A percentile compares a stretch with the other conserved stretches of the same genome.
Evolutionary conservation across 495 filamentous ascomycete species (phyloP).

Genomic region (Poronia punctata): DNA sequence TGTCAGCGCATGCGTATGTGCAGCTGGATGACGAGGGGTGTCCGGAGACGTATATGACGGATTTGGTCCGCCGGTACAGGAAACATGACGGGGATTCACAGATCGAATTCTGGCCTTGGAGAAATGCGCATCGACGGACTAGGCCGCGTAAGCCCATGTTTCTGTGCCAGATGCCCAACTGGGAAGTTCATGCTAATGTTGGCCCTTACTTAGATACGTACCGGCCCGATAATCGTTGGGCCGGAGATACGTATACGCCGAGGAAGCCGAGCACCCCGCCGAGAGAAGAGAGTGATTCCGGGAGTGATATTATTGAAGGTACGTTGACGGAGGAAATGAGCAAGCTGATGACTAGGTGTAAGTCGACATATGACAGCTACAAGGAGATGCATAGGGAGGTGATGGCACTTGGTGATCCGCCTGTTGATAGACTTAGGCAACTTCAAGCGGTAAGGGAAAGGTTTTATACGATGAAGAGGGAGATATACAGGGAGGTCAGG

Average conservation of each 20-base stretch:
- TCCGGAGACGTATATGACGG: constrained; percentile 2
- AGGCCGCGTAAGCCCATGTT: neutral
- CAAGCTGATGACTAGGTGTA: neutral
- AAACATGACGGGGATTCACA: neutral
- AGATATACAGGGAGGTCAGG: constrained; percentile 4
- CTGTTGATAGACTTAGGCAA: neutral
- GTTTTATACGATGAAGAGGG: constrained; percentile 5
- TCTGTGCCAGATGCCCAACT: constrained; percentile 1
- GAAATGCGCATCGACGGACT: neutral
- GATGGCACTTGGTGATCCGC: neutral
- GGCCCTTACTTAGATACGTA: constrained; percentile 10
- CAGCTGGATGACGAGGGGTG: neutral
- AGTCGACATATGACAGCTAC: constrained; percentile 1
- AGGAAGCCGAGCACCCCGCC: constrained; percentile 1
- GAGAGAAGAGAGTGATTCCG: neutral
- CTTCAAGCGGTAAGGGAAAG: constrained; percentile 3
- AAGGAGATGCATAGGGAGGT: neutral
- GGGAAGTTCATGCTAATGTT: constrained; percentile 7
- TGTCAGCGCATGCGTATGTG: constrained; percentile 2
- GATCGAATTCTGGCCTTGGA: constrained; percentile 7
- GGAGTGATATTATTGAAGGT: neutral
- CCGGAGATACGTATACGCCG: constrained; percentile 3
- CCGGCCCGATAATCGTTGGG: neutral
- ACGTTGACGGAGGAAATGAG: neutral
- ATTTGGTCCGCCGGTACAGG: neutral